A percentile compares a stretch with the other conserved stretches of the same genome.
Conservation (phyloP, 176 grass and related monocot genomes). For the Paspalum vaginatum region DNA sequence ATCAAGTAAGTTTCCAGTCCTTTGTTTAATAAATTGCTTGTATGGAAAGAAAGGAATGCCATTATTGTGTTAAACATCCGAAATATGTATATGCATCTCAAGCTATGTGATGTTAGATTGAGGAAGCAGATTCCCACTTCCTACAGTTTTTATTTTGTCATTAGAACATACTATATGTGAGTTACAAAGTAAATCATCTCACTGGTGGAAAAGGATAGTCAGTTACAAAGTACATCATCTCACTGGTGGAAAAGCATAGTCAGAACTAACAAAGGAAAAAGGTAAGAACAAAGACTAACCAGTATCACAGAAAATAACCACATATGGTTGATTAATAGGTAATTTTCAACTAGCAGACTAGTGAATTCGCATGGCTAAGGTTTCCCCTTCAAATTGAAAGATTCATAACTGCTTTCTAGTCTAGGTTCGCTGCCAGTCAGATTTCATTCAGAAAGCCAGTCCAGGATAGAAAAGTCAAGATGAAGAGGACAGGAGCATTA, state of each 20-base stretch:
- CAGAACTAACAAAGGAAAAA: conserved; percentile 16
- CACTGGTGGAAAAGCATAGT: not conserved
- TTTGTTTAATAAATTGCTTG: not conserved
- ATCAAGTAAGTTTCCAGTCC: not conserved
- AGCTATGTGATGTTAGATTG: not conserved
- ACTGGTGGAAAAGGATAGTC: not conserved
- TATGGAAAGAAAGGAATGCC: conserved; percentile 5
- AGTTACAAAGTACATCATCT: conserved; percentile 1
- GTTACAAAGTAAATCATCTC: conserved; percentile 4
- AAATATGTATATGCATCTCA: not conserved
- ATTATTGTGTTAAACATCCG: not conserved
- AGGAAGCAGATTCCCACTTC: no score
- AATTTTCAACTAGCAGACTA: conserved; percentile 25
- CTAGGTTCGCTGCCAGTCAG: not conserved
- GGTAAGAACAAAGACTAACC: not conserved
- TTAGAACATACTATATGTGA: not conserved
- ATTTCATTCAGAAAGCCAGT: conserved; percentile 14
- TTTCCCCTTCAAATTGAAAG: not conserved
- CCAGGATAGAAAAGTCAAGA: conserved; percentile 1
- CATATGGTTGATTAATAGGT: conserved; percentile 25
- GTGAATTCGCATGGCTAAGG: not conserved
- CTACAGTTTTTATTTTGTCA: not conserved
- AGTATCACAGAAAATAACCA: conserved; percentile 19
- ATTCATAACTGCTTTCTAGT: not conserved
- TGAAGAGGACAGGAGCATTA: conserved; percentile 18